Conservation (phyloP, 2,329 filamentous ascomycete genomes). For the Westerdykella ornata region DNA sequence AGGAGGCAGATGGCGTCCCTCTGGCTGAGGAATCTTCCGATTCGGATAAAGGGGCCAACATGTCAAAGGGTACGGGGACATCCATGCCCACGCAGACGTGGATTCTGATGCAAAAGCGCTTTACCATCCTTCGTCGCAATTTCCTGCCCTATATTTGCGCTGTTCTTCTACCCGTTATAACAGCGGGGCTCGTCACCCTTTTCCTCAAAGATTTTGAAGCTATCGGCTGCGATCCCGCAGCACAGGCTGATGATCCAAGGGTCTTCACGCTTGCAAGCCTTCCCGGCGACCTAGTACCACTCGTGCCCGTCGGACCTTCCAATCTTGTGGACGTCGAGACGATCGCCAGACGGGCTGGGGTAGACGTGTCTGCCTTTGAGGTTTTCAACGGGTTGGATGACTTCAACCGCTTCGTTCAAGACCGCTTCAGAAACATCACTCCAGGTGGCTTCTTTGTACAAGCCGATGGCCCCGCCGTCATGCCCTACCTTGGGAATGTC, state of each 20-base stretch:
- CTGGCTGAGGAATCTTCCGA: conserved; percentile 27
- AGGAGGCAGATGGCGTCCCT: conserved; percentile 14
- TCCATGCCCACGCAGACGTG: conserved; percentile 62
- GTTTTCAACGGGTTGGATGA: conserved; percentile 58
- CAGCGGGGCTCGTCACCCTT: conserved; percentile 70
- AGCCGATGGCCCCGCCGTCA: conserved; percentile 53
- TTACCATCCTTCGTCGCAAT: conserved; percentile 70
- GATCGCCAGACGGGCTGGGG: conserved; percentile 24
- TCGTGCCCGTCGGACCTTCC: conserved; percentile 40
- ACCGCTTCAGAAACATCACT: conserved; percentile 60
- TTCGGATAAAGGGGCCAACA: conserved; percentile 32
- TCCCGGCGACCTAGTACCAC: conserved; percentile 12
- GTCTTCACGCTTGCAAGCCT: conserved; percentile 24
- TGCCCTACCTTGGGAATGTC: conserved; percentile 64
- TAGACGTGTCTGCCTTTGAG: conserved; percentile 36
- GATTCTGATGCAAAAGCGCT: conserved; percentile 71
- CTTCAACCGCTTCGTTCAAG: conserved; percentile 60
- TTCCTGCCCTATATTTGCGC: conserved; percentile 69
- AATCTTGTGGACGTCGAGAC: conserved; percentile 24
- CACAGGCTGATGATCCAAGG: conserved; percentile 27
- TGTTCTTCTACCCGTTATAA: conserved; percentile 69
- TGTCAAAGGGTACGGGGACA: conserved; percentile 63
- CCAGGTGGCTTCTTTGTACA: conserved; percentile 78
- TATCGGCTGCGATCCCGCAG: conserved; percentile 43
- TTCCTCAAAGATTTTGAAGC: conserved; percentile 57